Evolutionary conservation across 2,329 filamentous ascomycete genomes (phyloP).

Genomic region (Aspergillus terreus): DNA sequence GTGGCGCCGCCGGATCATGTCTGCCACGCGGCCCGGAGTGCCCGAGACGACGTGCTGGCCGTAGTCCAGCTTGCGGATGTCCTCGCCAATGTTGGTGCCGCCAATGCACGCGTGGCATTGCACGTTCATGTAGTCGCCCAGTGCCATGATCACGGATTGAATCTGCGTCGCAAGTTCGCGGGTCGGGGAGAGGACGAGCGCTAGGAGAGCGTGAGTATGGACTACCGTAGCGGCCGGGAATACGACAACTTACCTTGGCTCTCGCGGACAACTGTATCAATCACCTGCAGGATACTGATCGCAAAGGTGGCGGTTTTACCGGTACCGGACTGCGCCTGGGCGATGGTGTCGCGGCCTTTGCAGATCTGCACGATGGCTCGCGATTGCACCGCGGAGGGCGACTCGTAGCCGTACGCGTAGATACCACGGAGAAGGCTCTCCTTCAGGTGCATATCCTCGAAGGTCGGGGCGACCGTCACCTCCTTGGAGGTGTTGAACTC

Average conservation of each 20-base stretch:
- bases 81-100: conserved; percentile 94
- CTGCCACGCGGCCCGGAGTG: conserved; percentile 91
- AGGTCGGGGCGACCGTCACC: conserved; percentile 86
- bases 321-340: conserved; percentile 94
- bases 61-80: conserved; percentile 95
- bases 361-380: conserved; percentile 98
- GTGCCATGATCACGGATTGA: conserved; percentile 96
- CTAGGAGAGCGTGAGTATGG: conserved; percentile 35
- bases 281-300: conserved; percentile 92
- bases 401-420: conserved; percentile 98
- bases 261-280: conserved; percentile 88
- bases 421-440: conserved; percentile 95
- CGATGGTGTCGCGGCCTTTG: conserved; percentile 98
- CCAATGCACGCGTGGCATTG: conserved; percentile 99
- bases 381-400: conserved; percentile 94
- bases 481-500: conserved; percentile 98
- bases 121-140: conserved; percentile 99
- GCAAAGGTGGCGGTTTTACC: conserved; percentile 97
- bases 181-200: conserved; percentile 90
- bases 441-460: conserved; percentile 95
- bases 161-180: conserved; percentile 97
- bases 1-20: conserved; percentile 74
- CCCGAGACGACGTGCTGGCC: conserved; percentile 97
- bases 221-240: neutral
- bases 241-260: conserved; percentile 59